Conservation (phyloP, 352 stramenopile species). For the Pilasporangium apinafurcum region DNA sequence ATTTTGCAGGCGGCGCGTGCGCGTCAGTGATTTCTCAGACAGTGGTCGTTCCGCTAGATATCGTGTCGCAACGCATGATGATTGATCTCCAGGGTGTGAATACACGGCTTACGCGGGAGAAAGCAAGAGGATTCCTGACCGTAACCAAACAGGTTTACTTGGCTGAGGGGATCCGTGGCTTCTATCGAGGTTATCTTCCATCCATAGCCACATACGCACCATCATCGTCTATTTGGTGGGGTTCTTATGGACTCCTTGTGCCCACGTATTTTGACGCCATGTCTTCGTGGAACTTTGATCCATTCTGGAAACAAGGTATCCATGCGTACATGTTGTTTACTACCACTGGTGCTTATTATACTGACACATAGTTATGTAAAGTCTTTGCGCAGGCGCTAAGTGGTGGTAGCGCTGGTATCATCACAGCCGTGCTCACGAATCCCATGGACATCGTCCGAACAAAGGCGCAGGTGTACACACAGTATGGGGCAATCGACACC, state of each 20-base stretch:
- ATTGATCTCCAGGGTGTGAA: slow-evolving; percentile 70
- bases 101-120: slow-evolving; percentile 49
- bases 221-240: slow-evolving; percentile 85
- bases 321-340: neutral
- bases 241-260: slow-evolving; percentile 77
- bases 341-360: neutral
- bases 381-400: slow-evolving; percentile 74
- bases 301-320: slow-evolving; percentile 80
- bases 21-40: slow-evolving; percentile 83
- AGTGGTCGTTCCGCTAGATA: slow-evolving; percentile 82
- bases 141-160: slow-evolving; percentile 63
- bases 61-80: slow-evolving; percentile 89
- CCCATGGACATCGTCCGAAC: slow-evolving; percentile 88
- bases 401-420: slow-evolving; percentile 66
- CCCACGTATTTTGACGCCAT: slow-evolving; percentile 65
- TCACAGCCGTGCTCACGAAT: slow-evolving; percentile 79
- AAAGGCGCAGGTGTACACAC: slow-evolving; percentile 79
- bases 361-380: slow-evolving; percentile 5
- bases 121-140: slow-evolving; percentile 42
- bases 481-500: slow-evolving; percentile 79
- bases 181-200: slow-evolving; percentile 80
- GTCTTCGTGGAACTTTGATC: slow-evolving; percentile 44
- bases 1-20: slow-evolving; percentile 70
- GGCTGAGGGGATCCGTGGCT: slow-evolving; percentile 60
- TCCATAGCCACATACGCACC: slow-evolving; percentile 85